Evolutionary conservation across 176 grass and related monocot genomes (phyloP).

Genomic region (Echinochloa phyllopogon): DNA sequence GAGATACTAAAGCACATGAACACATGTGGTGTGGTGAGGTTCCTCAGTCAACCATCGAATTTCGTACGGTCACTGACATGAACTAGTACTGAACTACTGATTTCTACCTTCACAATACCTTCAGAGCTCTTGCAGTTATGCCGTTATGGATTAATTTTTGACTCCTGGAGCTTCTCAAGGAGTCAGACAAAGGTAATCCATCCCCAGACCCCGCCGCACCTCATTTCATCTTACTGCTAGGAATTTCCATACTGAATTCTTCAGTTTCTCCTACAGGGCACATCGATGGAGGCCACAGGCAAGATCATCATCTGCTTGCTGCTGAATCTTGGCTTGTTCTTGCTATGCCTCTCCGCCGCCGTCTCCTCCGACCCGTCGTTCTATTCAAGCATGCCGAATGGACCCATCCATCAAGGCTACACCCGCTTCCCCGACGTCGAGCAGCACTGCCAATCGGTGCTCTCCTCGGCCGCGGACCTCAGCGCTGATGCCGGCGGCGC

Average conservation of each 20-base stretch:
- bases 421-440: constrained; percentile 24
- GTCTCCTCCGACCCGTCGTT: background rate
- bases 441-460: constrained; percentile 23
- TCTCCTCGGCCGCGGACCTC: constrained; percentile 22
- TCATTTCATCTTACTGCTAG: background rate
- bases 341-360: background rate
- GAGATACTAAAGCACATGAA: too few relatives aligned
- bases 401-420: background rate
- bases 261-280: background rate
- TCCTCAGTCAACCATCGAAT: too few relatives aligned
- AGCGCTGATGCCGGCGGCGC: background rate
- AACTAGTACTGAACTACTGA: too few relatives aligned
- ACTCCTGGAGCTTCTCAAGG: background rate
- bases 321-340: background rate
- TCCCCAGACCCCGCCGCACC: background rate
- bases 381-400: background rate
- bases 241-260: background rate
- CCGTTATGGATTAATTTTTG: too few relatives aligned
- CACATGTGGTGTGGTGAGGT: too few relatives aligned
- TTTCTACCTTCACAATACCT: too few relatives aligned
- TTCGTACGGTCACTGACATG: too few relatives aligned
- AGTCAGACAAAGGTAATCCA: background rate
- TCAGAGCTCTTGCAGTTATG: background rate
- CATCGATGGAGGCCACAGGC: background rate
- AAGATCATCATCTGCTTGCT: background rate